Percentiles rank a stretch among this genome's conserved stretches.
These are phyloP conservation scores for Laetiporus sulphureus DNA, from an alignment of 1,284 basidiomycete species.

Conservation along the genomic window DNA sequence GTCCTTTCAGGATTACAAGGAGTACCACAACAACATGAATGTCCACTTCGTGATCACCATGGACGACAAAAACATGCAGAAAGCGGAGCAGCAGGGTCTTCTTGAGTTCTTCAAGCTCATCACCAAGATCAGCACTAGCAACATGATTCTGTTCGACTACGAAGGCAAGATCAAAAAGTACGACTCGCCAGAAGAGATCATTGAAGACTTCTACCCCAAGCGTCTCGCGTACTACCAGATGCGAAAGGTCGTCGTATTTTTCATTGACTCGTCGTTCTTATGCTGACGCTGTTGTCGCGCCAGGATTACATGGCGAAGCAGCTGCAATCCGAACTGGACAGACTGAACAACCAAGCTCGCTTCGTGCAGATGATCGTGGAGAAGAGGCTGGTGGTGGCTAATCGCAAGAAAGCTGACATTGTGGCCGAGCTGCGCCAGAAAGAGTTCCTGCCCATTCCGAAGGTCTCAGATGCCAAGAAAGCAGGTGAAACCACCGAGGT, in stretches of 20 bases:
- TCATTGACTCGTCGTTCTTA: neutral
- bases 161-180: constrained; percentile 97
- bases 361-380: constrained; percentile 97
- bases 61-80: constrained; percentile 75
- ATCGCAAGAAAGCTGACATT: constrained; percentile 86
- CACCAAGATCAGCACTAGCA: constrained; percentile 79
- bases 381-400: constrained; percentile 85
- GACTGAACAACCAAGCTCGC: constrained; percentile 90
- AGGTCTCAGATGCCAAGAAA: constrained; percentile 62
- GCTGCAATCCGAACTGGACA: constrained; percentile 80
- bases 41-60: constrained; percentile 90
- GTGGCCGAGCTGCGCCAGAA: constrained; percentile 79
- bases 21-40: constrained; percentile 90
- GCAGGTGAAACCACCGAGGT: constrained; percentile 67
- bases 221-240: constrained; percentile 91
- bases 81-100: constrained; percentile 86
- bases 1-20: constrained; percentile 78
- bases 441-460: constrained; percentile 89
- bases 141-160: constrained; percentile 99
- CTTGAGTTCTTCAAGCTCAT: constrained; percentile 91
- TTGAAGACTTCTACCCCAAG: constrained; percentile 91
- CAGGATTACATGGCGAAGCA: constrained; percentile 86
- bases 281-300: neutral
- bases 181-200: constrained; percentile 82
- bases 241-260: constrained; percentile 64